A percentile compares a stretch with the other conserved stretches of the same genome.
phyloP scores from a whole-genome alignment of 140 eudicot genomes.

The Bidens hawaiensis region DNA sequence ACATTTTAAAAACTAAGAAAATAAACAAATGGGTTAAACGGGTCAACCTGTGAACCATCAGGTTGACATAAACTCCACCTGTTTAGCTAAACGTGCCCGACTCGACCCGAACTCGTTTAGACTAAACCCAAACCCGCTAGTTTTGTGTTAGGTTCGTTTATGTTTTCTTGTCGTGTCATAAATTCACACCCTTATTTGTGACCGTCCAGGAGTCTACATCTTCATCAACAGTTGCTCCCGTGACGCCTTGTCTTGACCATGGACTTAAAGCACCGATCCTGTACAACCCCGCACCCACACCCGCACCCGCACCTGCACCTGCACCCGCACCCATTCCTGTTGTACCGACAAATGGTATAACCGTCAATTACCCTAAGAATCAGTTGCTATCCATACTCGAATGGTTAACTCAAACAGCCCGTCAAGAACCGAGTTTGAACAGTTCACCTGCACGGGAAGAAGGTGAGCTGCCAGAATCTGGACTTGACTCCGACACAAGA shows the following conservation, averaged over 20 bases:
- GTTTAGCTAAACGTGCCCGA: no score
- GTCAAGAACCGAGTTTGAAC: conserved; percentile 59
- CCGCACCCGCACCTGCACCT: conserved; percentile 32
- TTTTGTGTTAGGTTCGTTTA: no score
- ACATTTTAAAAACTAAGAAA: no score
- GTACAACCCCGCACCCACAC: conserved; percentile 35
- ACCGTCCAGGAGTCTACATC: conserved; percentile 72
- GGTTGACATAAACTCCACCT: no score
- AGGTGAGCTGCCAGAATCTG: conserved; percentile 98
- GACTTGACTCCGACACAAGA: conserved; percentile 93
- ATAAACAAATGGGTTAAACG: no score
- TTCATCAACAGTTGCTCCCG: conserved; percentile 48
- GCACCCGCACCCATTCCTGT: conserved; percentile 39
- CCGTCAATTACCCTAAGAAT: conserved; percentile 39
- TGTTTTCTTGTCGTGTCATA: no score
- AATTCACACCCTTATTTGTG: no score
- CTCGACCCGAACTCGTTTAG: no score
- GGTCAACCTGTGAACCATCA: no score
- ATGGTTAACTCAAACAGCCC: conserved; percentile 49
- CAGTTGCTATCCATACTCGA: conserved; percentile 45
- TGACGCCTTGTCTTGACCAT: conserved; percentile 52
- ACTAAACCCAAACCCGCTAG: no score
- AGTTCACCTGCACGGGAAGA: conserved; percentile 97
- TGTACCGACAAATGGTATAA: conserved; percentile 46
- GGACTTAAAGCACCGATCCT: conserved; percentile 48